Evolutionary conservation across 106 monocot species (phyloP), one percentile per base, ranked within the genome.

Genomic region (Allium cepa): DNA sequence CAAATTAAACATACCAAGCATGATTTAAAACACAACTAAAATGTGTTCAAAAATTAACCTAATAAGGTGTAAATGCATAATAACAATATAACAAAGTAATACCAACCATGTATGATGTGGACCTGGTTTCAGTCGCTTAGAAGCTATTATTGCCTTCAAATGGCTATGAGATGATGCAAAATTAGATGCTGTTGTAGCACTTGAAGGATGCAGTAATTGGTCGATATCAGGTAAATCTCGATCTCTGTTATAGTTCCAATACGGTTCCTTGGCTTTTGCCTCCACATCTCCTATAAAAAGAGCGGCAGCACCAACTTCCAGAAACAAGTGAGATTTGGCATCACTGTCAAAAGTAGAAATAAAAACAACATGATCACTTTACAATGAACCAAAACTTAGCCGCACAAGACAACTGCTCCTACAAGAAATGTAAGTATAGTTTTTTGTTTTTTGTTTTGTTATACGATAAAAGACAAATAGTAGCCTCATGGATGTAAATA

Each of bases 231-330:
- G 82, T 61, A 87, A 75, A 49, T 78, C 75, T 65, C 76, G 80
- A 74, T 57, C 71, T 27, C 51, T 67, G 73, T 76, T 65, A 76
- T 76, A 73, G 61, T 81, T 83, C 75, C 73, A 73, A 45, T 73
- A 28, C 13, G 77, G 79, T 3, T 80, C 80, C 53, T 80, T 84
- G 49, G 77, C 50, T 59, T 80, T 84, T 46, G 86, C 59, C 66
- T 92, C 86, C 53, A 79, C 69, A 66, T 84, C 86, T 49, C 81
- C 87, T 10, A 93, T 47, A 68, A 99, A 67, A 85, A 99, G 82
- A 80, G 90, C 84, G 60, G 93, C 99, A 58, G 99, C 99, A 66
- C 93, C 99, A 66, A 83, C 90, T 83, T 99, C 99, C 50, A 90
- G 62, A 57, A 92, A 81, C 18, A 70, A 72, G 78, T 73, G 78